phyloP scores from a whole-genome alignment of 495 filamentous ascomycete species.

The Penicillium ochrochloron region DNA sequence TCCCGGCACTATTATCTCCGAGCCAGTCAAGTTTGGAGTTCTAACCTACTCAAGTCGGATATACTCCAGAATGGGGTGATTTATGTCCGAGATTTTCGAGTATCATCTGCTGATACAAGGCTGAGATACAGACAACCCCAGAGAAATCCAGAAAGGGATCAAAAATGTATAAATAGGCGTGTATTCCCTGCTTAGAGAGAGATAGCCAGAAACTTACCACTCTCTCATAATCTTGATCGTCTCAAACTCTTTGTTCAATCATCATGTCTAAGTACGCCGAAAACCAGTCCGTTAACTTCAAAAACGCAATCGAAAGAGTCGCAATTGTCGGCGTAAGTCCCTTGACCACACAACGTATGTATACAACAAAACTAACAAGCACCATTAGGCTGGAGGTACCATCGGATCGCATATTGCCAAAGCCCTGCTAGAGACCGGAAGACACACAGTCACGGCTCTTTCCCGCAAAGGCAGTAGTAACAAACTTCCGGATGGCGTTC shows the following conservation, averaged over 20 bases:
- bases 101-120: background rate
- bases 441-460: conserved; percentile 59
- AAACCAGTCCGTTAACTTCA: conserved; percentile 42
- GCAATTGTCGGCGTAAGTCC: conserved; percentile 55
- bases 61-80: background rate
- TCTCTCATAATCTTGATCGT: background rate
- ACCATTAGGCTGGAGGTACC: conserved; percentile 60
- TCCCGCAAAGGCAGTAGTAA: conserved; percentile 52
- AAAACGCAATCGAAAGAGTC: conserved; percentile 49
- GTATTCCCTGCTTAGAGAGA: background rate
- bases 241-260: background rate
- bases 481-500: conserved; percentile 50
- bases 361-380: conserved; percentile 23
- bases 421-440: conserved; percentile 54
- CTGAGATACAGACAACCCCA: background rate
- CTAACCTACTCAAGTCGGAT: background rate
- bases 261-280: conserved; percentile 40
- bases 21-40: background rate
- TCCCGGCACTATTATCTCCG: background rate
- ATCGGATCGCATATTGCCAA: conserved; percentile 57
- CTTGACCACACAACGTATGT: background rate
- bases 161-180: background rate
- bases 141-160: background rate
- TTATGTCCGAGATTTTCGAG: background rate
- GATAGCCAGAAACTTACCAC: background rate